These are phyloP conservation scores for Mycena epipterygia DNA, from an alignment of 768 basidiomycete genomes.

Conservation along the genomic window DNA sequence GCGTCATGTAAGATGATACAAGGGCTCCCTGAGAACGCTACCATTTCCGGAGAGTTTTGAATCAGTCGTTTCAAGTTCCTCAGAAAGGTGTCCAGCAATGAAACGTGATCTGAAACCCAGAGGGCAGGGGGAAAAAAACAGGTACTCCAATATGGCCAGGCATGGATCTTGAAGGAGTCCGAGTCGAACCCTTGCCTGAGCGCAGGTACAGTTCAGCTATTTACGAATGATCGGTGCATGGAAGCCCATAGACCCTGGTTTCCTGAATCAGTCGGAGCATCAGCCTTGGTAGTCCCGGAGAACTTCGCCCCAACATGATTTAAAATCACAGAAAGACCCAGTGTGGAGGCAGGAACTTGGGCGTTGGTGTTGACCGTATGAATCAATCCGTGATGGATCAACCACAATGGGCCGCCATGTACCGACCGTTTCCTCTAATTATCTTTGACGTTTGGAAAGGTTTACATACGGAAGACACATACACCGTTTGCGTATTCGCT, in stretches of 20 bases:
- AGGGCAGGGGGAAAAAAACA: too few species aligned
- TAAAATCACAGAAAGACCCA: conserved; percentile 3
- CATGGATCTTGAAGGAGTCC: too few species aligned
- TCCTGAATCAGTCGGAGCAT: conserved; percentile 12
- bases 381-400: too few species aligned
- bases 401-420: too few species aligned
- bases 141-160: too few species aligned
- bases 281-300: conserved; percentile 6
- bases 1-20: neutral
- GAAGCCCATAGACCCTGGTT: conserved; percentile 10
- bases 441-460: neutral
- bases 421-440: too few species aligned
- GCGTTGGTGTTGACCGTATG: too few species aligned
- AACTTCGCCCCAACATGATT: neutral
- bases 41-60: too few species aligned
- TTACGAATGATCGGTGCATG: conserved; percentile 12
- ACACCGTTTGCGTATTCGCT: neutral
- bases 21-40: neutral
- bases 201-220: conserved; percentile 14
- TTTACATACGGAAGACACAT: neutral
- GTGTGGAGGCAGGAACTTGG: neutral
- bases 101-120: too few species aligned
- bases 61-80: too few species aligned
- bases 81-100: too few species aligned
- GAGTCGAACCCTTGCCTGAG: too few species aligned